Base-by-base conservation (phyloP, 2,329 filamentous ascomycete genomes). In the Fusarium sp. region DNA sequence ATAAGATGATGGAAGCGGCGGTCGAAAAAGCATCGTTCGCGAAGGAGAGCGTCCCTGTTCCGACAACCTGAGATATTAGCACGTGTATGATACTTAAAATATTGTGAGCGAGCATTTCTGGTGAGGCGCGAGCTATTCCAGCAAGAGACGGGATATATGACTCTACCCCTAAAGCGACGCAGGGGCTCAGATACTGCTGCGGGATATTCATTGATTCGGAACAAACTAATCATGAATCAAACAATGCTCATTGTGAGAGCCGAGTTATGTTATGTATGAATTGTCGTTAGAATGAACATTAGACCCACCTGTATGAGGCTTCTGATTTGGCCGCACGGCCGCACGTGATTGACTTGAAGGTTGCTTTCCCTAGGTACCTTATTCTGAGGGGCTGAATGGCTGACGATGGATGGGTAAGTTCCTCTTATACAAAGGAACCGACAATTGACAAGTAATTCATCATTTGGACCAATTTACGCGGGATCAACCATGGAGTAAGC, bases 1-100 rank as follows among this genome's bases (percentile, higher is more conserved):
- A 95, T 78, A 89, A 86, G 75, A 92, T 97, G 82, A 94, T 99
- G 85, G 91, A 93, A 48, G 89, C 90, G 46, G 93, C 92, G 56
- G 90, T 95, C 72, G 93, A 96, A 82, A 91, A 85, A 75, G 84
- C 82, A 46, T 87, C 85, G 25, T 92, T 90, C 77, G 84, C 83
- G 41, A 84, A 79, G 70, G 81, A 83, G 51, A 67, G 53, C 51
- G 62, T 57, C 46, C 53, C 73, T 41, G 65, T 55, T 46, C 49
- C 69, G 37, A 45, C 71, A 33, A 58, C 63, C 37, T 73, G 56
- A 71, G 35, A 43, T 23, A 52, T 53, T 52, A 59, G 51, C 62
- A 57, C 44, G n/a, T 57, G 51, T 52, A 72, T 62, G 62, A 73
- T 68, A 68, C 61, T 59, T 62, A 53, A 56, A 54, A 62, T 44